Evolutionary conservation across 495 filamentous ascomycete species (phyloP).

Genomic region (Staphylotrichum longicolle): DNA sequence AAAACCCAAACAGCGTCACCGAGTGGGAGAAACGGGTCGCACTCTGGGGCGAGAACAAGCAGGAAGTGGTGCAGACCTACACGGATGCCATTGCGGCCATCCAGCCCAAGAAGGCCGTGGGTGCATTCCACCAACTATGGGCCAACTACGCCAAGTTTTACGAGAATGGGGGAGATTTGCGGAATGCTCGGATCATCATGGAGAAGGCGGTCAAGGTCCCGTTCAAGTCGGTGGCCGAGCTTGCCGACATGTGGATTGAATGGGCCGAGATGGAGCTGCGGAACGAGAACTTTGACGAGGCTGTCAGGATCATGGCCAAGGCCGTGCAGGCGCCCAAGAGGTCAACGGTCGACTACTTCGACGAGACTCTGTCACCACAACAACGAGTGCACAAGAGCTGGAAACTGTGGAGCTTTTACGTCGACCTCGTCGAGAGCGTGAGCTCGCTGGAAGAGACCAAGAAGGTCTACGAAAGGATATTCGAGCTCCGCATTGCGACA

Average conservation of each 20-base stretch:
- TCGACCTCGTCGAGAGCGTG: conserved; percentile 95
- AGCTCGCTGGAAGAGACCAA: conserved; percentile 87
- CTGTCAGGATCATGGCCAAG: conserved; percentile 93
- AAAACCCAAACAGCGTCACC: conserved; percentile 93
- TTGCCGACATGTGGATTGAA: conserved; percentile 98
- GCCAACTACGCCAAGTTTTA: conserved; percentile 97
- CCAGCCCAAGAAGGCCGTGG: conserved; percentile 90
- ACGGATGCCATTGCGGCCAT: conserved; percentile 91
- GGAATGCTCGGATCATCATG: conserved; percentile 85
- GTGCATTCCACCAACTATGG: conserved; percentile 94
- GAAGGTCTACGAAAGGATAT: conserved; percentile 94
- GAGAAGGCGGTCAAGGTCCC: conserved; percentile 98
- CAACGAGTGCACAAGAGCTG: conserved; percentile 98
- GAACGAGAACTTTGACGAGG: conserved; percentile 91
- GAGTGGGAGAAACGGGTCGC: conserved; percentile 97
- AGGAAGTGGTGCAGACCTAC: conserved; percentile 90
- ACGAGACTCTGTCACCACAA: conserved; percentile 89
- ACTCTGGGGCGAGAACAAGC: conserved; percentile 91
- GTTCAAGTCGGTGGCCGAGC: conserved; percentile 89
- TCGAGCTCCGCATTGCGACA: conserved; percentile 96
- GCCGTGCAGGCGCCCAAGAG: conserved; percentile 92
- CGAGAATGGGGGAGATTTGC: conserved; percentile 81
- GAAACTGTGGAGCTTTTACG: conserved; percentile 99
- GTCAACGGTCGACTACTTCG: conserved; percentile 96
- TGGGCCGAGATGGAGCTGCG: conserved; percentile 98